phyloP scores from a whole-genome alignment of 768 basidiomycete species.

The Tubosaeta sp. region DNA sequence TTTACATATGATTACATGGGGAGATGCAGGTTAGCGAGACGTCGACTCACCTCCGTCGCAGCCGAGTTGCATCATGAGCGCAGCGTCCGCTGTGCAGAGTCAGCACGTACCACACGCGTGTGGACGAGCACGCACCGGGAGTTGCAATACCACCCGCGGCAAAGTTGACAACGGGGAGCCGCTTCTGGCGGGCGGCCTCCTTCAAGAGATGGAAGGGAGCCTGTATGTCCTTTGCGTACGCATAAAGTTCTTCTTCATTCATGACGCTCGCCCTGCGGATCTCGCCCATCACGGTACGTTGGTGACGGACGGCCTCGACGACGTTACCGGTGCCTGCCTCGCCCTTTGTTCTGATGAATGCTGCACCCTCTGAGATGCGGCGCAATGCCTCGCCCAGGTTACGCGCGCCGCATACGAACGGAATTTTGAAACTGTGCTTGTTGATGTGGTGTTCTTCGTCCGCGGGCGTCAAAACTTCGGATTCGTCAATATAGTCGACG shows the following conservation, averaged over 20 bases:
- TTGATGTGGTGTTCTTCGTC: constrained; percentile 97
- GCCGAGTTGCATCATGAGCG: constrained; percentile 98
- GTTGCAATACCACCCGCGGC: constrained; percentile 93
- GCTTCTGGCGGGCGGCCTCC: constrained; percentile 90
- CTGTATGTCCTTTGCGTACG: constrained; percentile 86
- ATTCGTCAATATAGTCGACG: constrained; percentile 96
- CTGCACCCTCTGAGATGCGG: constrained; percentile 94
- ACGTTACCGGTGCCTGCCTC: constrained; percentile 88
- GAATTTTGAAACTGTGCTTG: constrained; percentile 92
- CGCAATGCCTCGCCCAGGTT: constrained; percentile 95
- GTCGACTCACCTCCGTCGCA: constrained; percentile 81
- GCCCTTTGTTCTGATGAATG: constrained; percentile 98
- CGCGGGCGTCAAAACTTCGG: constrained; percentile 91
- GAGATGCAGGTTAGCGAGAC: background rate
- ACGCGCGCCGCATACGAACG: constrained; percentile 94
- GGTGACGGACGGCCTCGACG: constrained; percentile 92
- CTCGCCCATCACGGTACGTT: constrained; percentile 75
- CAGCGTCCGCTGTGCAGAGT: constrained; percentile 71
- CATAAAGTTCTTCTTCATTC: constrained; percentile 93
- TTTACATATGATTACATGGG: constrained; percentile 5
- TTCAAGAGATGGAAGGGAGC: constrained; percentile 95
- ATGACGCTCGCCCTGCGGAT: constrained; percentile 84
- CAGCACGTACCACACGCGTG: background rate
- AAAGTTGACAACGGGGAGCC: constrained; percentile 94
- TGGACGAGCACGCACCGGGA: constrained; percentile 52